Base-by-base conservation (phyloP, 2,329 filamentous ascomycete genomes). In the Dactylellina haptotyla region DNA sequence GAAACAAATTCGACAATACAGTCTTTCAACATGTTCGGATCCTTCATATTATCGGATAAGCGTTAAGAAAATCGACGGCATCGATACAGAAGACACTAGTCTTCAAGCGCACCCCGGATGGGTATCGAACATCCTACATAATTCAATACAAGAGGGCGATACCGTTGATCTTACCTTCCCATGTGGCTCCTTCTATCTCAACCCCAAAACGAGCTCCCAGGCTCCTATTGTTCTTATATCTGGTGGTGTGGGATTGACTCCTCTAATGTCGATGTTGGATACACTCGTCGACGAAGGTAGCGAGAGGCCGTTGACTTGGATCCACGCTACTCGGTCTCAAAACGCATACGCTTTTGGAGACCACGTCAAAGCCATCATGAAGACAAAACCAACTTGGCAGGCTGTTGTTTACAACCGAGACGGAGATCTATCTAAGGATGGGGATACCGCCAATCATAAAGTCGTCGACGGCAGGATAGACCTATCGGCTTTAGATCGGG, bases 1-100 rank as follows among this genome's bases (percentile, higher is more conserved):
- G 76, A 81, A 84, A 67, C 91, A 94, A 80, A 87, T 87, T 66
- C 83, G 91, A 63, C 91, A 94, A 82, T 94, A 92, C 82, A 90
- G 88, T 50, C 83, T 94, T 64, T 90, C 87, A 78, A 87, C 90
- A 77, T 51, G 53, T 12, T 53, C 30, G 12, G 83, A 84, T 51
- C 84, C 84, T 5, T 82, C 83, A 14, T 85, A 87, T 80, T 91
- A 91, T 81, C 86, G 91, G 62, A 88, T 94, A 81, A 90, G 87
- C 76, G 88, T 94, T 74, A 93, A 93, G 84, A 85, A 83, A 66
- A 89, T 87, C 75, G 77, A 78, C 30, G 66, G 77, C 26, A 76
- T 77, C 3, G 65, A 80, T 1, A 8, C 76, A 9, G 79, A 81
- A 28, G 82, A 82, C 53, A 75, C 80, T 3, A 78, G 77, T 20